Conservation (phyloP, 202 grass and related monocot species). For the Digitaria exilis region DNA sequence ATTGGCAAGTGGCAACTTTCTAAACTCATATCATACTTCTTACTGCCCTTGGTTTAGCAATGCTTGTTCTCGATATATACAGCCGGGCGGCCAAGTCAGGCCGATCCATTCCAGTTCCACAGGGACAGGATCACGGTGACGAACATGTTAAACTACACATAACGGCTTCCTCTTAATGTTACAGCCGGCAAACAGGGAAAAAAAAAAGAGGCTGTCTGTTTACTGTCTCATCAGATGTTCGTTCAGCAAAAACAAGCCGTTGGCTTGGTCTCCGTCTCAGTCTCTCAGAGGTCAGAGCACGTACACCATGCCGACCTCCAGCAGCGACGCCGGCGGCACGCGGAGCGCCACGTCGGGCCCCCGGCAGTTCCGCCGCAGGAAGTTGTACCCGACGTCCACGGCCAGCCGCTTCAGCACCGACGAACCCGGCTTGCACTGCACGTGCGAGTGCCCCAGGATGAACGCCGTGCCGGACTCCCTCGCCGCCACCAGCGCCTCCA, state of each 20-base stretch:
- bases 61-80: background rate
- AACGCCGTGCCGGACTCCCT: slow-evolving; percentile 83
- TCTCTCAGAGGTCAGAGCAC: slow-evolving; percentile 74
- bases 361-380: slow-evolving; percentile 83
- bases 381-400: slow-evolving; percentile 84
- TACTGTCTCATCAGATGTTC: background rate
- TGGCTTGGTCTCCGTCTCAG: background rate
- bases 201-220: background rate
- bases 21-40: background rate
- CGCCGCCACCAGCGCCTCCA: slow-evolving; percentile 64
- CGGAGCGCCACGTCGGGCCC: slow-evolving; percentile 77
- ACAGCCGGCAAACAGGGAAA: too few species aligned
- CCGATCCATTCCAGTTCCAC: background rate
- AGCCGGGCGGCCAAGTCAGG: slow-evolving; percentile 1
- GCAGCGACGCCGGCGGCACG: slow-evolving; percentile 83
- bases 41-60: background rate
- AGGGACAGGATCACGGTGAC: background rate
- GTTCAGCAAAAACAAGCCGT: background rate
- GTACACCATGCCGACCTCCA: slow-evolving; percentile 98
- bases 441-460: slow-evolving; percentile 93
- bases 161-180: too few species aligned
- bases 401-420: slow-evolving; percentile 77
- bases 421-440: slow-evolving; percentile 81
- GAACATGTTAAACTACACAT: slow-evolving; percentile 8
- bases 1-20: background rate